Evolutionary conservation across 306 rosid species (phyloP), one percentile per base, ranked within the genome.

Genomic region (Rosa persica): DNA sequence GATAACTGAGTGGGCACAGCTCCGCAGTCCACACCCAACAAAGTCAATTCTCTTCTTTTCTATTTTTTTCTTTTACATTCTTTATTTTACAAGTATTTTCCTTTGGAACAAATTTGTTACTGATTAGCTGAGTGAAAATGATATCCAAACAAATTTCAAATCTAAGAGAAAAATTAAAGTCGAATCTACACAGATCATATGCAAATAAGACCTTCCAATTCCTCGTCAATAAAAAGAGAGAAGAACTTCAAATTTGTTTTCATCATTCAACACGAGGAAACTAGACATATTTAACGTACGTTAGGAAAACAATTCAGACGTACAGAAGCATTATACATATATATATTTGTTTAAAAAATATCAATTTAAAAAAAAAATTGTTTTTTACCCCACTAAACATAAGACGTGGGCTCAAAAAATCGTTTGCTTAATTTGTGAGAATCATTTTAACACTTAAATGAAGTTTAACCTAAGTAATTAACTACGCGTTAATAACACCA

Each of bases 251-350:
- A 30, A 30, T 62, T 5, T 27, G 40, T 30, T 23, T 25, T 5
- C 8, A 12, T 11, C 8, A 5, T 58, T 9, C 2, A 58, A 5
- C 7, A 57, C 4, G 16, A 5, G 20, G 5, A 52, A 52, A 52
- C 2, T 17, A 19, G 9, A 7, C 55, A 16, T 52, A 19, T 17
- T 19, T 52, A 5, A 1, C n/a, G 23, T 58, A 58, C 6, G 34
- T 9, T 58, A 58, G 12, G 6, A 58, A 58, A 3, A n/a, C 1
- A 22, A 57, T n/a, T 16, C 3, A 22, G 4, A 22, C 15, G 0
- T n/a, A 9, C 22, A 3, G 0, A 3, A 22, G 12, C 2, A 5
- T 57, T 57, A n/a, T 9, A 57, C 3, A 0, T 0, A 1, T 4
- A 57, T 3, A 0, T 11, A 8, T 0, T 8, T 55, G 9, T n/a